phyloP scores from a whole-genome alignment of 169 alveolate genomes.

The Plasmodium ovale region DNA sequence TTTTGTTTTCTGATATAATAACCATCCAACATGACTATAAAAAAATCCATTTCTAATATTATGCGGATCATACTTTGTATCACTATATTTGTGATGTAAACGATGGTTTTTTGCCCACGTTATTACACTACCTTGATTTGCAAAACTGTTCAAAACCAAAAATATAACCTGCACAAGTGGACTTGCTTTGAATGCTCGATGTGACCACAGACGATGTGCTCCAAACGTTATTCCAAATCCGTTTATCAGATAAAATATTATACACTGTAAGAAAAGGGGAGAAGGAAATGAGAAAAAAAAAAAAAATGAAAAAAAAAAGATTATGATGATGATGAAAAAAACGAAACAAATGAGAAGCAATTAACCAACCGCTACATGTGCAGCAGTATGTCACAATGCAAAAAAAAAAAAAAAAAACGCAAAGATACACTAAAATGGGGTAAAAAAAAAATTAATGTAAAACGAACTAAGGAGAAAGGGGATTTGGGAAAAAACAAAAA shows the following conservation, averaged over 20 bases:
- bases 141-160: slow-evolving; percentile 86
- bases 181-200: slow-evolving; percentile 87
- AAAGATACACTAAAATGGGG: too few species aligned
- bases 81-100: slow-evolving; percentile 88
- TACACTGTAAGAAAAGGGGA: slow-evolving; percentile 73
- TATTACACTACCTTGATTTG: slow-evolving; percentile 89
- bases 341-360: background rate
- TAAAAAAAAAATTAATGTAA: too few species aligned
- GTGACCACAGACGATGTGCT: slow-evolving; percentile 92
- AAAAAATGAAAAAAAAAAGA: background rate
- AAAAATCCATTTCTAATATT: slow-evolving; percentile 87
- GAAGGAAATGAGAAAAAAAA: background rate
- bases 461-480: background rate
- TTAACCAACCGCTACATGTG: too few species aligned
- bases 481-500: background rate
- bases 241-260: slow-evolving; percentile 78
- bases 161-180: slow-evolving; percentile 79
- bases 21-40: slow-evolving; percentile 91
- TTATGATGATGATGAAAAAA: background rate
- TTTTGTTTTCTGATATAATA: slow-evolving; percentile 82
- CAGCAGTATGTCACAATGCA: too few species aligned
- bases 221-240: slow-evolving; percentile 92
- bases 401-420: too few species aligned
- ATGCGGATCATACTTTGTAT: slow-evolving; percentile 89
- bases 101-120: slow-evolving; percentile 90